Conservation (phyloP, 768 basidiomycete genomes). For the Austroboletus festivus region DNA sequence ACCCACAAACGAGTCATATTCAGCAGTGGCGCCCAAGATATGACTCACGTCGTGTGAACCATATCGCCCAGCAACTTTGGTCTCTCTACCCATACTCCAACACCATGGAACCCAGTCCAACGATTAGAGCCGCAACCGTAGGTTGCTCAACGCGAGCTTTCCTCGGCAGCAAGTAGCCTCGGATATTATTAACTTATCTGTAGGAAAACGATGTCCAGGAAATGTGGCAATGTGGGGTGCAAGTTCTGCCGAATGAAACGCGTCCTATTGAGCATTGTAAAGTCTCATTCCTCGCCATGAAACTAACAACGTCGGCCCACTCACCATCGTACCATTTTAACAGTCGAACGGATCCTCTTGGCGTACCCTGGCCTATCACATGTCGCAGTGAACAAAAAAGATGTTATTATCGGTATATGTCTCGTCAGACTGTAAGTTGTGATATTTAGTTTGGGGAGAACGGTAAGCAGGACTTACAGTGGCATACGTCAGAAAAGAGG, state of each 20-base stretch:
- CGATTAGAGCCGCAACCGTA: slow-evolving; percentile 4
- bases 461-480: background rate
- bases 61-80: too few species aligned
- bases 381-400: slow-evolving; percentile 1
- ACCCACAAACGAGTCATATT: too few species aligned
- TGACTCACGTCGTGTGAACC: too few species aligned
- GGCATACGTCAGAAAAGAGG: slow-evolving; percentile 3
- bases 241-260: background rate
- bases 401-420: slow-evolving; percentile 5
- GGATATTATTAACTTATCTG: background rate
- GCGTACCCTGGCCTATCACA: slow-evolving; percentile 2
- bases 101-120: background rate
- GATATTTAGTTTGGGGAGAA: background rate
- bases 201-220: slow-evolving; percentile 3
- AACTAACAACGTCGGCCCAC: too few species aligned
- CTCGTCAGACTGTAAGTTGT: slow-evolving; percentile 10
- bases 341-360: background rate
- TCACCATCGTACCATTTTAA: background rate
- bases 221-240: slow-evolving; percentile 1
- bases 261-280: background rate
- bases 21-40: too few species aligned
- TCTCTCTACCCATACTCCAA: too few species aligned
- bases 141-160: background rate
- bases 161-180: background rate
- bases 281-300: background rate